Evolutionary conservation across 352 stramenopile genomes (phyloP), one percentile per base, ranked within the genome.

Genomic region (Thalassiosira livingstoniorum): DNA sequence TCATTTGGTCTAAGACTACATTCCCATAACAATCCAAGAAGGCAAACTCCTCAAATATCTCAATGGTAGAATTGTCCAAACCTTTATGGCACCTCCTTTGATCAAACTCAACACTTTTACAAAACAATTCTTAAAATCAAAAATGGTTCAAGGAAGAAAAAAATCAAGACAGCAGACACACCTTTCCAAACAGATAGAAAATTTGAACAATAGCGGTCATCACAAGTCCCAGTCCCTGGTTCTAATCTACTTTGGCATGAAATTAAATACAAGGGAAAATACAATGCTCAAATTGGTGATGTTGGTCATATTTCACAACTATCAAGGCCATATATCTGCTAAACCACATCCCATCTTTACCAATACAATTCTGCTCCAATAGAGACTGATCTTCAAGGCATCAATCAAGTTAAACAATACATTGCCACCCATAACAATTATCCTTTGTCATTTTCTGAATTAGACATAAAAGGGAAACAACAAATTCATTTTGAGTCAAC

Each of bases 81-180:
- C 65, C 13, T 21, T 1, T 31, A 58, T 27, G 47, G 47, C 11
- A 23, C 32, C 45, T 55, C 64, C 21, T 69, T 71, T 31, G 65
- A 82, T 43, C 75, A 82, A 65, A 82, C 55, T 29, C 25, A 82
- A 34, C 75, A 82, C 37, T 77, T 82, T 32, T 0, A 72, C 42
- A 1, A 54, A 13, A 82, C 68, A 31, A 82, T 81, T 25, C 45
- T 75, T n/a, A n/a, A n/a, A n/a, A n/a, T 35, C 4, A 75, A 2
- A 62, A 60, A 10, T 66, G 43, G 21, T 81, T 75, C 35, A 5
- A 11, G 13, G 23, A 37, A 10, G 5, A 65, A 51, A 21, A 21
- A 18, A n/a, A 21, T 70, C 23, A 77, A 64, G 31, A 25, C 32
- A 32, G 64, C 71, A 1, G 64, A 82, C 32, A 76, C 75, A 27